Conservation (phyloP, 1,284 basidiomycete genomes). For the Puccinia sorghi region DNA sequence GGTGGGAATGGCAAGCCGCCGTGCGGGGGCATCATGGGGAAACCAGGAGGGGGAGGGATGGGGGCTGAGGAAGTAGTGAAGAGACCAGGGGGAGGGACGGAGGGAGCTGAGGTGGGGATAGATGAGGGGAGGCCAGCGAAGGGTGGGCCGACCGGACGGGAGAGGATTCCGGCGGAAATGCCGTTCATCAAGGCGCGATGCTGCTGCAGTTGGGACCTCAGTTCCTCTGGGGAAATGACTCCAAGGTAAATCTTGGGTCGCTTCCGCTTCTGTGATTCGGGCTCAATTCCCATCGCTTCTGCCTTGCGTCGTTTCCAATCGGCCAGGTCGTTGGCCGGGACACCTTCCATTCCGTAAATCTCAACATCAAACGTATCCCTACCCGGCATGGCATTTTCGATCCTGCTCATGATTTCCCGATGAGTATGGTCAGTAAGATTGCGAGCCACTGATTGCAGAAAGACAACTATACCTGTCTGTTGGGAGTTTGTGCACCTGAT, state of each 20-base stretch:
- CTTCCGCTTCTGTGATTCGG: constrained; percentile 71
- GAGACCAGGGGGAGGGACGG: constrained; percentile 43
- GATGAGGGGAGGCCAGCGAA: constrained; percentile 52
- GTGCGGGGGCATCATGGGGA: constrained; percentile 54
- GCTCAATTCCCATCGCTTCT: constrained; percentile 80
- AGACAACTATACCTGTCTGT: constrained; percentile 74
- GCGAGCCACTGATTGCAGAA: constrained; percentile 13
- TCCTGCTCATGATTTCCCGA: constrained; percentile 63
- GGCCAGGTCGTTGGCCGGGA: constrained; percentile 86
- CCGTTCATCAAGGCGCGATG: constrained; percentile 91
- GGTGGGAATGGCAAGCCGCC: constrained; percentile 53
- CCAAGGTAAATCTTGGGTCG: constrained; percentile 80
- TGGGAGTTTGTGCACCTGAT: constrained; percentile 97
- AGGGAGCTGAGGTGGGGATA: constrained; percentile 39
- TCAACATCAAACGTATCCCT: constrained; percentile 97
- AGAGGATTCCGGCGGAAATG: constrained; percentile 54
- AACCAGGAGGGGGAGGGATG: constrained; percentile 52
- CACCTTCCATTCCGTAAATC: constrained; percentile 99
- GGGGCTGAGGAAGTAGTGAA: constrained; percentile 44
- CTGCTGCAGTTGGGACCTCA: constrained; percentile 78
- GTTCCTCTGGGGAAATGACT: constrained; percentile 69
- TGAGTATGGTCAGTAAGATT: constrained; percentile 49
- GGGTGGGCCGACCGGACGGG: constrained; percentile 54
- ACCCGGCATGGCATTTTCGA: constrained; percentile 93
- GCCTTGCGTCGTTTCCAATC: constrained; percentile 94